Percentiles rank a stretch among this genome's conserved stretches.
Evolutionary conservation across 176 grass and related monocot species (phyloP).

Genomic region (Eleusine indica): DNA sequence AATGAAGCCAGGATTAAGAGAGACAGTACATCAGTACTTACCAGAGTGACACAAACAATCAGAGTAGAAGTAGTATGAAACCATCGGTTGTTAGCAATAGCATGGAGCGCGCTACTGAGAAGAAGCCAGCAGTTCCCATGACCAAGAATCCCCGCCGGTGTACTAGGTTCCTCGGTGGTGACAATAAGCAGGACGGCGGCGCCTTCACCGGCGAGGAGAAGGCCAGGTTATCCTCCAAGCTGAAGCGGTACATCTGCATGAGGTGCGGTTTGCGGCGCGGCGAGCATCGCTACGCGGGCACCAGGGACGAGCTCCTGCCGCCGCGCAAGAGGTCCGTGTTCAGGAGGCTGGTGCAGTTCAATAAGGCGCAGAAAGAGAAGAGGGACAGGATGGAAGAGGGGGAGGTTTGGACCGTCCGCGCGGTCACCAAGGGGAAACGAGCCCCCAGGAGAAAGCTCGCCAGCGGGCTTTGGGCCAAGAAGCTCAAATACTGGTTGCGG

Average conservation of each 20-base stretch:
- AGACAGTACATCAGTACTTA: not conserved
- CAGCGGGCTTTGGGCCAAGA: too few relatives aligned
- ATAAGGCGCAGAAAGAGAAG: not conserved
- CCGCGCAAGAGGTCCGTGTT: slow-evolving; percentile 33
- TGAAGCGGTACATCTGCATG: slow-evolving; percentile 24
- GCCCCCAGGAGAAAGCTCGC: slow-evolving; percentile 5
- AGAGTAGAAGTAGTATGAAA: not conserved
- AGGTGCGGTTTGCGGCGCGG: not conserved
- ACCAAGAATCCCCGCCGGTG: not conserved
- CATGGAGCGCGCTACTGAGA: not conserved
- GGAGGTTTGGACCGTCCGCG: not conserved
- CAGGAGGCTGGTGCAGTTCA: not conserved
- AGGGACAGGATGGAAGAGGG: not conserved
- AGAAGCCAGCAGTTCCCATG: not conserved
- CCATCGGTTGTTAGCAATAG: not conserved
- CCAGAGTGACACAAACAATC: not conserved
- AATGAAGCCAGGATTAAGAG: not conserved
- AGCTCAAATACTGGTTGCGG: too few relatives aligned
- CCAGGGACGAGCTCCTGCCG: slow-evolving; percentile 35
- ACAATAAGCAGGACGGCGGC: not conserved
- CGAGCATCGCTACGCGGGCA: not conserved
- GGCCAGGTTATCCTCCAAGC: slow-evolving; percentile 12
- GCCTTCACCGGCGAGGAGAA: not conserved
- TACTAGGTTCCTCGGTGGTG: not conserved
- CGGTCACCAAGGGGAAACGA: slow-evolving; percentile 17